These are phyloP conservation scores for Castanea sativa DNA, from an alignment of 306 rosid species.

Conservation along the genomic window DNA sequence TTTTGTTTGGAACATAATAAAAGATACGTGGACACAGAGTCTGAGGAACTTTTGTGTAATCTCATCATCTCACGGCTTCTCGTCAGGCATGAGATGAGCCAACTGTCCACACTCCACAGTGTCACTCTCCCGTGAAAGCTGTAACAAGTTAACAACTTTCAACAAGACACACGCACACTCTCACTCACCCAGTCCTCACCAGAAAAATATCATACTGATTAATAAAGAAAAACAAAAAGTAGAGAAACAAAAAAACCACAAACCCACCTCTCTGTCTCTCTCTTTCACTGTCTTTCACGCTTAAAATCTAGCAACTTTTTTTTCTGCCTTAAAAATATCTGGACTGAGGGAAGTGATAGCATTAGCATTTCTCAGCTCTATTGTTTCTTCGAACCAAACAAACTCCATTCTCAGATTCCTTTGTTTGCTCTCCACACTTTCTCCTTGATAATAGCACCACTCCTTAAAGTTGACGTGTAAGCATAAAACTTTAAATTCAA, in stretches of 20 bases:
- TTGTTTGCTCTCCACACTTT: constrained; percentile 8
- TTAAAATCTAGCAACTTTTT: not conserved
- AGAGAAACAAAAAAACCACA: not conserved
- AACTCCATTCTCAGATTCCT: not conserved
- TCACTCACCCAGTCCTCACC: not conserved
- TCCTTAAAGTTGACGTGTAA: not conserved
- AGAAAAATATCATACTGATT: not conserved
- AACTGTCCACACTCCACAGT: not conserved
- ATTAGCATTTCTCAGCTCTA: not conserved
- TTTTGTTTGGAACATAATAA: not conserved
- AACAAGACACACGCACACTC: not conserved
- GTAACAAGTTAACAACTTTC: not conserved
- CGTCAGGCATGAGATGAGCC: not conserved
- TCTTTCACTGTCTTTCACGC: not conserved
- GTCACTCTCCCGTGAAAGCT: not conserved
- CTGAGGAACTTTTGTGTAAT: no score
- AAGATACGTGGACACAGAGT: not conserved
- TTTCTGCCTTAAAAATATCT: constrained; percentile 22
- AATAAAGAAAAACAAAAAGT: no score
- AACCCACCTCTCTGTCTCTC: constrained; percentile 18
- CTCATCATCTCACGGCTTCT: no score
- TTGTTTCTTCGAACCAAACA: constrained; percentile 20
- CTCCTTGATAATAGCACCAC: not conserved
- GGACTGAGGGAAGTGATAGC: constrained; percentile 2
- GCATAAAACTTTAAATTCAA: constrained; percentile 24